These are phyloP conservation scores for Closterium sp. DNA, from an alignment of 139 green algal genomes.

Conservation along the genomic window DNA sequence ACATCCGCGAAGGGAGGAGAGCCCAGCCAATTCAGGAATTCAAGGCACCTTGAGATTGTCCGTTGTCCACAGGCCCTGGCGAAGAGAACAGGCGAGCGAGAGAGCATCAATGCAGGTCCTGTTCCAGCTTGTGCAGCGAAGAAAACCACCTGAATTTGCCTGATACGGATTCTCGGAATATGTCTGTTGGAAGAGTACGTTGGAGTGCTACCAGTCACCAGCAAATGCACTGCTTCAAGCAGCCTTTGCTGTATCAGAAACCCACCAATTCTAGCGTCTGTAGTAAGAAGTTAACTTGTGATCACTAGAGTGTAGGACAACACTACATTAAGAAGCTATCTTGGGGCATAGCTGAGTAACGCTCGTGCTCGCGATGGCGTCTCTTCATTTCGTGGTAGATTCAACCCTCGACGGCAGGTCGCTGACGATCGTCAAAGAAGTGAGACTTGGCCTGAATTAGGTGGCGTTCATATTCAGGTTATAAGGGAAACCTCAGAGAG, in stretches of 20 bases:
- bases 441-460: not conserved
- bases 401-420: not conserved
- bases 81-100: not conserved
- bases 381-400: not conserved
- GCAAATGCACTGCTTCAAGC: not conserved
- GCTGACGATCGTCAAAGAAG: not conserved
- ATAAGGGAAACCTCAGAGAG: too few species aligned
- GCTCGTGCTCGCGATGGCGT: not conserved
- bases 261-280: not conserved
- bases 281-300: not conserved
- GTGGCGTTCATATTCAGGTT: not conserved
- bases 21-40: too few species aligned
- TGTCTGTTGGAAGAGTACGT: not conserved
- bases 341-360: not conserved
- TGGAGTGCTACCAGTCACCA: not conserved
- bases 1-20: too few species aligned
- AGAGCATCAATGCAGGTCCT: not conserved
- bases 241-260: not conserved
- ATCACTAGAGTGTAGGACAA: not conserved
- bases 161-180: not conserved
- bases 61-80: not conserved
- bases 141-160: not conserved
- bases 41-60: too few species aligned
- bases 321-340: not conserved
- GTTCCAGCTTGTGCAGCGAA: not conserved